Base-by-base conservation (phyloP, 495 filamentous ascomycete genomes). In the Clavariopsis aquatica region DNA sequence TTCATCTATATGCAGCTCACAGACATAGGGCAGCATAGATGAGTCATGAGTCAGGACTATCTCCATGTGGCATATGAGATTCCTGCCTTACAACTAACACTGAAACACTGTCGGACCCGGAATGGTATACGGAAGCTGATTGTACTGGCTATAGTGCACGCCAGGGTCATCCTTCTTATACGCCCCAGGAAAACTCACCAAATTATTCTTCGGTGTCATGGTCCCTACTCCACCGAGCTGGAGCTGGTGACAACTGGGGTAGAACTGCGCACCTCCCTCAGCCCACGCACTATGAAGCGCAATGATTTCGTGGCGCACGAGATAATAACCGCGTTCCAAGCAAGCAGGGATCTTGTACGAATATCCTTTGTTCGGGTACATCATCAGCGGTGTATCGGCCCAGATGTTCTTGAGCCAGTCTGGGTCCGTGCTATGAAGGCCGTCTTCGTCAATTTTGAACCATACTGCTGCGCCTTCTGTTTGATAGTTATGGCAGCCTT, bases 401-500 rank as follows among this genome's bases (percentile, higher is more conserved):
- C 75, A 80, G 23, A 69, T 28, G 55, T 69, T 59, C n/a, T 60
- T 60, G 17, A 60, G 57, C 57, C 57, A 60, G 57, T 60, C 57
- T 1, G 57, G n/a, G 23, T 52, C n/a, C 10, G 65, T 59, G 62
- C 53, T 46, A 41, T 28, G 57, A 15, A 38, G 66, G n/a, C 66
- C 66, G 22, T 52, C 60, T 47, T 68, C 31, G 6, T 38, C 60
- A 29, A 68, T 58, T 28, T 68, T 68, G 65, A 64, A 81, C 79
- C 79, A 82, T 20, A 82, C 80, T 13, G 77, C 52, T 8, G 17
- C 15, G 23, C 54, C 54, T 5, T 57, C 45, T 9, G 54, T 36
- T 41, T 57, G 34, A 24, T 57, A 57, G n/a, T 57, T 34, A 2
- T 57, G 29, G 27, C 54, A 57, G 19, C 54, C 54, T 57, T 29